These are phyloP conservation scores for Dianthus caryophyllus DNA, from an alignment of 148 eudicot species.

Conservation along the genomic window DNA sequence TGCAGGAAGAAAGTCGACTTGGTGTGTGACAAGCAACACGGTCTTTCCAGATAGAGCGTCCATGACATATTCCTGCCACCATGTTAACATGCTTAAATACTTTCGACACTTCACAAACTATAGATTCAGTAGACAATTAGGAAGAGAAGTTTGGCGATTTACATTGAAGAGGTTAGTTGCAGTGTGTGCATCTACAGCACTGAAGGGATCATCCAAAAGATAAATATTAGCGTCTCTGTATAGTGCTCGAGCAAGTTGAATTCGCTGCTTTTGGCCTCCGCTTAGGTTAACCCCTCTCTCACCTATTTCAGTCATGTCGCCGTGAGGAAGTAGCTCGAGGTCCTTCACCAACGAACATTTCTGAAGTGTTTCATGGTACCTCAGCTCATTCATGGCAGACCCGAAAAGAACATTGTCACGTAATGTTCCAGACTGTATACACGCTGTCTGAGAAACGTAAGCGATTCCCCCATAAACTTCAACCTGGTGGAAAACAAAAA, in stretches of 20 bases:
- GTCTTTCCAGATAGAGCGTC: constrained; percentile 80
- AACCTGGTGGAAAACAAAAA: constrained; percentile 35
- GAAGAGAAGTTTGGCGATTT: neutral
- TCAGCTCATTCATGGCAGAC: constrained; percentile 44
- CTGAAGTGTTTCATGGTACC: constrained; percentile 61
- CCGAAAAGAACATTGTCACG: constrained; percentile 81
- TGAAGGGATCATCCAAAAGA: constrained; percentile 80
- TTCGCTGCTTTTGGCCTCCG: constrained; percentile 93
- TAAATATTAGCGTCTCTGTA: constrained; percentile 47
- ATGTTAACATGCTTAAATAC: neutral
- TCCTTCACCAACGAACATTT: constrained; percentile 75
- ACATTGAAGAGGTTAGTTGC: constrained; percentile 80
- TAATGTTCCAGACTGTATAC: constrained; percentile 88
- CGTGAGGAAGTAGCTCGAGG: constrained; percentile 71
- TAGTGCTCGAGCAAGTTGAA: constrained; percentile 93
- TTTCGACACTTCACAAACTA: neutral
- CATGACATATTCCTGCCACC: constrained; percentile 76
- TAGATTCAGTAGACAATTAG: neutral
- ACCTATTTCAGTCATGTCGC: constrained; percentile 90
- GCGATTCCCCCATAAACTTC: constrained; percentile 67
- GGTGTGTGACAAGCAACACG: constrained; percentile 85
- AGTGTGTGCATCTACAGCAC: constrained; percentile 88
- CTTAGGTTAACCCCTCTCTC: constrained; percentile 95
- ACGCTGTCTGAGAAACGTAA: constrained; percentile 91
- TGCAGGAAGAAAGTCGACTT: constrained; percentile 93